Conservation (phyloP, 306 rosid genomes). For the Fragaria ananassa region DNA sequence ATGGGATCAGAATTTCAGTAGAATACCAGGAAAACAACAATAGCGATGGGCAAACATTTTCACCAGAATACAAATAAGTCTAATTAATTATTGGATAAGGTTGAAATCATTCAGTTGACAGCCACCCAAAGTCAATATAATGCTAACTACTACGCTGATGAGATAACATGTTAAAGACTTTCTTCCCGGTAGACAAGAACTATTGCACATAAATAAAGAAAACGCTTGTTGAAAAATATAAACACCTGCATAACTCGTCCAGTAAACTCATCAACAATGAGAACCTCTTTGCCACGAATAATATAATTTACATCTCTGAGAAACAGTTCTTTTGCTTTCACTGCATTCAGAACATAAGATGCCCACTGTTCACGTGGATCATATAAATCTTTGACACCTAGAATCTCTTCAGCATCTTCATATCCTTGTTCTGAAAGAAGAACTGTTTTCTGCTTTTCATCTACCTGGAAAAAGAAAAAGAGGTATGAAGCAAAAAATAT, state of each 20-base stretch:
- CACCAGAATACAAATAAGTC: not conserved
- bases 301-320: slow-evolving; percentile 91
- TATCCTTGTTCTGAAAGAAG: slow-evolving; percentile 92
- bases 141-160: too few species aligned
- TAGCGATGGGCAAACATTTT: not conserved
- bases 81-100: not conserved
- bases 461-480: slow-evolving; percentile 61
- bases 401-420: slow-evolving; percentile 95
- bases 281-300: slow-evolving; percentile 86
- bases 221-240: slow-evolving; percentile 4
- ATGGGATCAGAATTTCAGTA: not conserved
- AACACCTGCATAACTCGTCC: slow-evolving; percentile 98
- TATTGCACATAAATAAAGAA: not conserved
- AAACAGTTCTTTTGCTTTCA: slow-evolving; percentile 92
- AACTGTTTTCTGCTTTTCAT: slow-evolving; percentile 86
- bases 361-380: slow-evolving; percentile 99
- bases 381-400: slow-evolving; percentile 81
- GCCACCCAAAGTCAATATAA: not conserved
- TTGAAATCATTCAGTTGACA: not conserved
- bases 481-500: not conserved
- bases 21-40: not conserved
- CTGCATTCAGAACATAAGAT: slow-evolving; percentile 82
- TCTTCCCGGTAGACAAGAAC: not conserved
- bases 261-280: slow-evolving; percentile 94
- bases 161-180: not conserved